Evolutionary conservation across 192 early-diverging fungal species (phyloP), one percentile per base, ranked within the genome.

Genomic region (Ramicandelaber brevisporus): DNA sequence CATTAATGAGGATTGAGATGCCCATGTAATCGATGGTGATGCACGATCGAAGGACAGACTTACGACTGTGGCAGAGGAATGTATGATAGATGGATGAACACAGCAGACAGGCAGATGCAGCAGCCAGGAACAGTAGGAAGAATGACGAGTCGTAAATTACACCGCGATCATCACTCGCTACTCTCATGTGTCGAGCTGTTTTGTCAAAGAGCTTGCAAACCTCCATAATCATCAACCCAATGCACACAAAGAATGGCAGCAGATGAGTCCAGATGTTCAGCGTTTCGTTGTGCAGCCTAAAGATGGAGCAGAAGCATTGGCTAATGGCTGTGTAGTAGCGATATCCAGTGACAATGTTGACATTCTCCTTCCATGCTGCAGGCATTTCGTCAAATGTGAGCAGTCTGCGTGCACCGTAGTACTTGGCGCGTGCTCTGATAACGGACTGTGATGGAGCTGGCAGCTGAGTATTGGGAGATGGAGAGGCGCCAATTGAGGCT

Each of bases 211-310:
- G 45, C 4, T 27, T 6, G 17, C 16, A 58, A 14, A 56, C 41
- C 21, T 63, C 53, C 27, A 65, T 56, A 18, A 60, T 41, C 6
- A 59, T 62, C 2, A 71, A 35, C 5, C 43, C 47, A 11, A 71
- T 37, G n/a, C n/a, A n/a, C n/a, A n/a, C n/a, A 36, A 71, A 65
- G 27, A 63, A 54, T 18, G 64, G 31, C 19, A 67, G 20, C 1
- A 71, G 46, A 46, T 71, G 68, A 5, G 68, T 65, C 45, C 55
- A 71, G 31, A 71, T 71, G 38, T 71, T 71, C 17, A 64, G 62
- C 8, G 69, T 61, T 37, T 73, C 69, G 26, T 73, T 73, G 37
- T 73, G 70, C 29, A 69, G 26, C 24, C 50, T 54, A 30, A 73
- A 70, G 33, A 73, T 65, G 10, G 62, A 61, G 36, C 50, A 23